Percentiles rank a stretch among this genome's conserved stretches.
phyloP scores from a whole-genome alignment of 345 rosid species.

The Rubroshorea leprosula region DNA sequence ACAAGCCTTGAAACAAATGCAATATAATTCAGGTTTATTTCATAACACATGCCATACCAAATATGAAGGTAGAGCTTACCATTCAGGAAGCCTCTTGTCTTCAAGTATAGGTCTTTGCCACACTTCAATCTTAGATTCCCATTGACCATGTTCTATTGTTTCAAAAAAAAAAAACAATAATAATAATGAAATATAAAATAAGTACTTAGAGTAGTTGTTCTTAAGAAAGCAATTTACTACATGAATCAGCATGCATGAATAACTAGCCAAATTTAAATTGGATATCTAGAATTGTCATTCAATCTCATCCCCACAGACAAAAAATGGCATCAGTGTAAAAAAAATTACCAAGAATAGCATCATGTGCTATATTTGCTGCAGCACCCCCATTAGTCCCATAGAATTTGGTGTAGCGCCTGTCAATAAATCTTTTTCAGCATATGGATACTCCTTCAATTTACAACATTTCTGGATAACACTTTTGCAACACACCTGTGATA shows the following conservation, averaged over 20 bases:
- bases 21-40: neutral
- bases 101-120: slow-evolving; percentile 93
- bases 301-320: neutral
- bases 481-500: slow-evolving; percentile 48
- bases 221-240: too few relatives aligned
- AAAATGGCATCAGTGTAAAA: neutral
- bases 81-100: slow-evolving; percentile 84
- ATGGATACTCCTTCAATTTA: slow-evolving; percentile 5
- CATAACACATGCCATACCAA: slow-evolving; percentile 4
- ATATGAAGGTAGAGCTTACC: slow-evolving; percentile 38
- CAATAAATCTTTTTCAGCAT: slow-evolving; percentile 15
- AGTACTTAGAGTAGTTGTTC: neutral
- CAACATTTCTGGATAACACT: neutral
- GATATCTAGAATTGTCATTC: neutral
- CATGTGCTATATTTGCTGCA: slow-evolving; percentile 75
- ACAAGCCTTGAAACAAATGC: neutral
- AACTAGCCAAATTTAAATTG: neutral
- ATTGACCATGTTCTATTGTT: slow-evolving; percentile 54
- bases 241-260: too few relatives aligned
- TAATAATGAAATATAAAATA: neutral
- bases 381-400: slow-evolving; percentile 66
- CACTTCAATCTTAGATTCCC: slow-evolving; percentile 81
- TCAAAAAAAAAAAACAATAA: slow-evolving; percentile 1
- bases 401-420: slow-evolving; percentile 84
- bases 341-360: slow-evolving; percentile 68